Evolutionary conservation across 768 basidiomycete species (phyloP).

Genomic region (Kwoniella dendrophila): DNA sequence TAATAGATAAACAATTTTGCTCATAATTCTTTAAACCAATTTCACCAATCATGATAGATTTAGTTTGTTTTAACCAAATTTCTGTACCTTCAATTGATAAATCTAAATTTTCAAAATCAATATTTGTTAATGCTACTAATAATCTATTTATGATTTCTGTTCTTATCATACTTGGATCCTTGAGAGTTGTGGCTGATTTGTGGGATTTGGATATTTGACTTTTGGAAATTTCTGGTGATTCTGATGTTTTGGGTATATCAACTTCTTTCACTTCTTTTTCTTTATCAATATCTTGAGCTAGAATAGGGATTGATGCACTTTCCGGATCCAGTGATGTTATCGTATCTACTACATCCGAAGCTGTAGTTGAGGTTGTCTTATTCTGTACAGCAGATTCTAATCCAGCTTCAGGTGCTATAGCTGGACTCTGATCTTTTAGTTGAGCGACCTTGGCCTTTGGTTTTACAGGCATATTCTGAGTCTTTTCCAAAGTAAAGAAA

Average conservation of each 20-base stretch:
- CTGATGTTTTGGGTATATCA: constrained; percentile 63
- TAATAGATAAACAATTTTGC: constrained; percentile 23
- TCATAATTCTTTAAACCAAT: constrained; percentile 40
- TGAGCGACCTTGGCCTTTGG: neutral
- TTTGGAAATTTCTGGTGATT: no score
- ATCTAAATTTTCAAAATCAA: constrained; percentile 74
- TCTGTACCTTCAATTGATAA: constrained; percentile 70
- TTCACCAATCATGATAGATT: constrained; percentile 37
- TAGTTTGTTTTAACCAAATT: constrained; percentile 63
- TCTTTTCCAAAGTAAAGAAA: constrained; percentile 71
- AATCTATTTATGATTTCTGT: neutral
- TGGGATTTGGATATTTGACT: neutral
- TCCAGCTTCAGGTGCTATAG: neutral
- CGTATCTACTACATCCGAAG: neutral
- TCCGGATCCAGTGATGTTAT: neutral
- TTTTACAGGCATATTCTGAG: neutral
- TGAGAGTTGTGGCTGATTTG: neutral
- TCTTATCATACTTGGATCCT: neutral
- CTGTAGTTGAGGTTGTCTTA: neutral
- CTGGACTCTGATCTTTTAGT: neutral
- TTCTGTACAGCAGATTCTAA: neutral
- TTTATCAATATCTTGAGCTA: no score
- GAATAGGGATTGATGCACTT: no score
- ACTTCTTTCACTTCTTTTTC: neutral
- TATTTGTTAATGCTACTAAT: constrained; percentile 63